phyloP scores from a whole-genome alignment of 2,329 filamentous ascomycete species.

The Cladosporium sp. region DNA sequence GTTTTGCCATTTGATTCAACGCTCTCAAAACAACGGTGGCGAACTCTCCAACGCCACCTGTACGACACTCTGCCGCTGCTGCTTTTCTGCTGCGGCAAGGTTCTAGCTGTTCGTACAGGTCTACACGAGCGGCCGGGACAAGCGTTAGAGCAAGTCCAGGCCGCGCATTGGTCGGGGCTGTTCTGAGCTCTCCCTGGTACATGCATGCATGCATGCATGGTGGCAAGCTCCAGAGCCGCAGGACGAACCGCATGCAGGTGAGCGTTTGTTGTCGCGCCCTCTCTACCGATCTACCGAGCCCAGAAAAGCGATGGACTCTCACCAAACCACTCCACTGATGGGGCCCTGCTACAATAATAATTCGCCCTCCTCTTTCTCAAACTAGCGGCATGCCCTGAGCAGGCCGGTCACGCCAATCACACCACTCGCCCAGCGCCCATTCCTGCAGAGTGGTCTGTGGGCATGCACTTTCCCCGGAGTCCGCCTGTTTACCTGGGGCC shows the following conservation, averaged over 20 bases:
- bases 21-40: too few species aligned
- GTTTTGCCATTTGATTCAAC: too few species aligned
- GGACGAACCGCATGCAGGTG: not conserved
- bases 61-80: too few species aligned
- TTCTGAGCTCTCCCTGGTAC: not conserved
- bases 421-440: not conserved
- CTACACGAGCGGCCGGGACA: too few species aligned
- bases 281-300: too few species aligned
- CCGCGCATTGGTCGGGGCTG: not conserved
- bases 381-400: slow-evolving; percentile 1
- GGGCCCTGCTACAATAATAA: too few species aligned
- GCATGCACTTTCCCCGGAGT: slow-evolving; percentile 8
- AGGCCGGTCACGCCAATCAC: not conserved
- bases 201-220: not conserved
- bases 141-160: not conserved
- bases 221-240: not conserved
- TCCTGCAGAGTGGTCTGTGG: slow-evolving; percentile 10
- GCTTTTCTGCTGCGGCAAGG: too few species aligned
- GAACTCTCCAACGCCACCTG: too few species aligned
- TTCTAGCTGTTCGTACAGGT: too few species aligned
- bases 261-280: not conserved
- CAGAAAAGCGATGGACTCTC: too few species aligned
- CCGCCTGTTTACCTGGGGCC: slow-evolving; percentile 2
- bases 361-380: not conserved
- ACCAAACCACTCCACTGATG: too few species aligned